Evolutionary conservation across 2,329 filamentous ascomycete genomes (phyloP).

Genomic region (Lecanosticta acicola): DNA sequence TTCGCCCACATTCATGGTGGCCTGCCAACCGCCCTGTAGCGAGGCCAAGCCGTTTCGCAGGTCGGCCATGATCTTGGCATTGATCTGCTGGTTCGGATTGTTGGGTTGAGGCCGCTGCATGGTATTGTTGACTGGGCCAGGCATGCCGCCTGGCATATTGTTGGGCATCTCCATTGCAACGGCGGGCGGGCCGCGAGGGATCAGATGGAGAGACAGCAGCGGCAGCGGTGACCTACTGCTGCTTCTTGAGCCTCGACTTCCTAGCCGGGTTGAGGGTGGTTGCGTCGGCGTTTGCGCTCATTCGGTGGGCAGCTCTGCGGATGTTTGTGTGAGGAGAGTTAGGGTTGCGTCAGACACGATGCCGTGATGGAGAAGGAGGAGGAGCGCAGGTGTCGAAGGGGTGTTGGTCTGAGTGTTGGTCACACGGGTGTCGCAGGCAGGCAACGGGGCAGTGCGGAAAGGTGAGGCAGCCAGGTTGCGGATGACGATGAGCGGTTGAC

Average conservation of each 20-base stretch:
- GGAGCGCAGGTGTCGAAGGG: background rate
- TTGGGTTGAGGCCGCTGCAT: slow-evolving; percentile 28
- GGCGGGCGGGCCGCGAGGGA: background rate
- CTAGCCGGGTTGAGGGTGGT: background rate
- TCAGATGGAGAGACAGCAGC: background rate
- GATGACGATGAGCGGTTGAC: too few relatives aligned
- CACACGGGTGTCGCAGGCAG: too few relatives aligned
- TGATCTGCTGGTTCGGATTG: slow-evolving; percentile 24
- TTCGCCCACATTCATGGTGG: slow-evolving; percentile 26
- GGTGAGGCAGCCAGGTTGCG: background rate
- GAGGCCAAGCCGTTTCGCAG: slow-evolving; percentile 17
- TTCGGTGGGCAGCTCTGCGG: slow-evolving; percentile 3
- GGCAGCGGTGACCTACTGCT: background rate
- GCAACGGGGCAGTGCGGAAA: background rate
- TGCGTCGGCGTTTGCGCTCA: slow-evolving; percentile 3
- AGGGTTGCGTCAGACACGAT: too few relatives aligned
- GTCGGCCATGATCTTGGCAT: slow-evolving; percentile 24
- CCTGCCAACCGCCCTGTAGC: slow-evolving; percentile 30
- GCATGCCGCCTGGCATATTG: slow-evolving; percentile 16
- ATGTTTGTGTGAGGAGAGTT: too few relatives aligned
- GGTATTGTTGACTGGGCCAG: slow-evolving; percentile 6
- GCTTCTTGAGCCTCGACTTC: slow-evolving; percentile 2
- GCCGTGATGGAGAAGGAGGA: too few relatives aligned
- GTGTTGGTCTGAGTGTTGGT: background rate
- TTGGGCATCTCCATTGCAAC: slow-evolving; percentile 12